Conservation (phyloP, 176 grass and related monocot genomes). For the Cocos nucifera region DNA sequence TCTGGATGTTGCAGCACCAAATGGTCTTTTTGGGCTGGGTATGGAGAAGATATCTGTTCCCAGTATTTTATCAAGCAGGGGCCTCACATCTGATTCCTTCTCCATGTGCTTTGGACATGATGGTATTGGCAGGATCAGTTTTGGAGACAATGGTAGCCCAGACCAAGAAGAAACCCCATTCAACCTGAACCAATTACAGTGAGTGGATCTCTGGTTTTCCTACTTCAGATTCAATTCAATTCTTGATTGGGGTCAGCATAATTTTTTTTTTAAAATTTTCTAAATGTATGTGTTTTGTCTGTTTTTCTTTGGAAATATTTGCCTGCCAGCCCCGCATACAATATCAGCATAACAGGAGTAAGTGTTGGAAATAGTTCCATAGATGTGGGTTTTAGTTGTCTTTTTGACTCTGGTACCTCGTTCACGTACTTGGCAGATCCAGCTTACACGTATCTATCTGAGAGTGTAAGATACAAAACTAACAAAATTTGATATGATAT, state of each 20-base stretch:
- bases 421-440: slow-evolving; percentile 75
- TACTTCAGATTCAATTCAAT: not conserved
- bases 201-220: slow-evolving; percentile 16
- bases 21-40: slow-evolving; percentile 72
- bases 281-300: not conserved
- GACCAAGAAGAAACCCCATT: slow-evolving; percentile 71
- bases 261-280: not conserved
- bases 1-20: slow-evolving; percentile 55
- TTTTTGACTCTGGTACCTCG: slow-evolving; percentile 77
- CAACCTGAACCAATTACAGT: slow-evolving; percentile 44
- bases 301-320: slow-evolving; percentile 12
- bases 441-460: slow-evolving; percentile 54
- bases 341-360: slow-evolving; percentile 39
- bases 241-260: not conserved
- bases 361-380: slow-evolving; percentile 34
- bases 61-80: slow-evolving; percentile 52
- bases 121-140: slow-evolving; percentile 68
- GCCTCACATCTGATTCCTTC: slow-evolving; percentile 55
- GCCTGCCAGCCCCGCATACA: slow-evolving; percentile 39
- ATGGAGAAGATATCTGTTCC: slow-evolving; percentile 60
- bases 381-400: slow-evolving; percentile 38
- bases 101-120: slow-evolving; percentile 82
- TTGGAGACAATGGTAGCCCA: slow-evolving; percentile 62
- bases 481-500: too few relatives aligned
- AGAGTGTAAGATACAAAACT: slow-evolving; percentile 36